A percentile compares a stretch with the other conserved stretches of the same genome.
Evolutionary conservation across 2,329 filamentous ascomycete genomes (phyloP).

Genomic region (Alternaria angustiovoidea): DNA sequence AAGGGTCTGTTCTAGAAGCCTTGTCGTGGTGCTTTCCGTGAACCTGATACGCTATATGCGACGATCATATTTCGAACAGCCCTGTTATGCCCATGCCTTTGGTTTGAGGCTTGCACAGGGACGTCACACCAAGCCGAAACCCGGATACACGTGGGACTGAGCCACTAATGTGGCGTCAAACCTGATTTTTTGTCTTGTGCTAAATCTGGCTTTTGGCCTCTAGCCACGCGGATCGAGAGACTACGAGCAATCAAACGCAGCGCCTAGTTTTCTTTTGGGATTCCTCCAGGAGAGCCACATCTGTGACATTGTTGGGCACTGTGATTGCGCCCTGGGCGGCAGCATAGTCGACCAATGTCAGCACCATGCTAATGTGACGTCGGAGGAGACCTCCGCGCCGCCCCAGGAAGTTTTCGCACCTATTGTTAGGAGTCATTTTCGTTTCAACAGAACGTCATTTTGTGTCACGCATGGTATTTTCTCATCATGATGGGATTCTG

Average conservation of each 20-base stretch:
- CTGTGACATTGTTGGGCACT: conserved; percentile 7
- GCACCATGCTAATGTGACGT: conserved; percentile 17
- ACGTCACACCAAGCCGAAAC: conserved; percentile 19
- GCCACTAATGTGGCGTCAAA: conserved; percentile 33
- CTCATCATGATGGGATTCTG: conserved; percentile 17
- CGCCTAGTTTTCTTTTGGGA: background rate
- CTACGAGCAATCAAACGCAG: conserved; percentile 9
- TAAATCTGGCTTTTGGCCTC: conserved; percentile 15
- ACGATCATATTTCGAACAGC: conserved; percentile 11
- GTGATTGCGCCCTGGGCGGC: conserved; percentile 13
- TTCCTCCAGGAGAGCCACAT: background rate
- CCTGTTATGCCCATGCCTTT: conserved; percentile 1
- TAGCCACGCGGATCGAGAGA: conserved; percentile 10
- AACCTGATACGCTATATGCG: conserved; percentile 13
- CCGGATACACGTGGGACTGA: conserved; percentile 23
- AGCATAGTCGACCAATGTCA: conserved; percentile 14
- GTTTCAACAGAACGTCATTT: conserved; percentile 24
- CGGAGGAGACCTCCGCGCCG: background rate
- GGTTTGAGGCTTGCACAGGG: conserved; percentile 11
- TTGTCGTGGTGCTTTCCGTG: background rate
- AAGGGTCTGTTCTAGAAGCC: conserved; percentile 20
- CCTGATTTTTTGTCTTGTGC: conserved; percentile 16
- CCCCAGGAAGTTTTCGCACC: background rate
- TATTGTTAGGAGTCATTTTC: background rate
- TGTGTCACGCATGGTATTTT: conserved; percentile 15